phyloP scores from a whole-genome alignment of 345 rosid species.

The Bruguiera parviflora region DNA sequence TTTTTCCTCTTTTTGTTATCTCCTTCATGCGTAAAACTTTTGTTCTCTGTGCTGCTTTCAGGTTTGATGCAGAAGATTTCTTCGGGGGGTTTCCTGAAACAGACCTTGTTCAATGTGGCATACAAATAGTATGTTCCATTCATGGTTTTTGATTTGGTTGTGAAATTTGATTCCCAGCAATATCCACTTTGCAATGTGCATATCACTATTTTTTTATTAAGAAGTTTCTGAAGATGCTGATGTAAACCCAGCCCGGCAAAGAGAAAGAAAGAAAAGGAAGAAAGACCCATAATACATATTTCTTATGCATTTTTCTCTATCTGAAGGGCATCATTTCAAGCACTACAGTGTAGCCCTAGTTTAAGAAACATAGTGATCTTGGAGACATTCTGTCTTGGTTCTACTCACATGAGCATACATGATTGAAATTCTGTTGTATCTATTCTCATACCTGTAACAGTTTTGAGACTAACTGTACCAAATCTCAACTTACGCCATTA shows the following conservation, averaged over 20 bases:
- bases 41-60: conserved; percentile 27
- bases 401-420: no score
- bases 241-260: no score
- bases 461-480: no score
- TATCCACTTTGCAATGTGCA: not conserved
- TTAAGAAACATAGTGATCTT: no score
- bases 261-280: no score
- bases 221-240: no score
- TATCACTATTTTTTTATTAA: no score
- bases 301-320: not conserved
- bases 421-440: no score
- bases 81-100: conserved; percentile 61
- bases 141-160: not conserved
- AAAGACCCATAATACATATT: no score
- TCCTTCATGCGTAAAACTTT: not conserved
- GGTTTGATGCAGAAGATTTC: conserved; percentile 84
- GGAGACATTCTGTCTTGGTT: no score
- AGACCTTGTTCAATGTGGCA: conserved; percentile 65
- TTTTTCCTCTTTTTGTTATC: not conserved
- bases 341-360: not conserved
- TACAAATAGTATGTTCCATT: conserved; percentile 59
- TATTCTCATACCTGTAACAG: no score
- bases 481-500: no score
- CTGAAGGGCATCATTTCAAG: conserved; percentile 1
- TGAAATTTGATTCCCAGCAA: not conserved